Evolutionary conservation across 805 yeast species (phyloP).

Genomic region (Myxozyma monticola): DNA sequence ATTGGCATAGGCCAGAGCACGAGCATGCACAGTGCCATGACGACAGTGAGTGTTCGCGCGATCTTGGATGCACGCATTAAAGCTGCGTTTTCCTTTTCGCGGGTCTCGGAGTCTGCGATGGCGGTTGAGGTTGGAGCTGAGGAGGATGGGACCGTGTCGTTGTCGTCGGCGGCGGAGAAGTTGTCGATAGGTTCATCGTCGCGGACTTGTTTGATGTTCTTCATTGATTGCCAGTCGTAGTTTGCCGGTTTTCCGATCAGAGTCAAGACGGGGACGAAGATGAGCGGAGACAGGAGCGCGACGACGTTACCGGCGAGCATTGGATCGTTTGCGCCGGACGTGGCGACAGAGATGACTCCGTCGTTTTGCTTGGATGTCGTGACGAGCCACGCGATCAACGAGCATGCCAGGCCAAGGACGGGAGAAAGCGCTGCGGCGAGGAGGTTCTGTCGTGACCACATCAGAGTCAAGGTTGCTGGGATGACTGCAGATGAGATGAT

Average conservation of each 20-base stretch:
- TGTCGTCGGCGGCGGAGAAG: background rate
- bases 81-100: background rate
- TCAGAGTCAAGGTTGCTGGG: conserved; percentile 57
- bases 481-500: conserved; percentile 49
- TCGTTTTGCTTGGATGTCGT: conserved; percentile 58
- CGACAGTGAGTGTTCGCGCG: conserved; percentile 26
- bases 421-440: conserved; percentile 71
- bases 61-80: conserved; percentile 22
- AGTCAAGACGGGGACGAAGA: conserved; percentile 51
- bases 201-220: conserved; percentile 47
- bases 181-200: conserved; percentile 35
- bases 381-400: conserved; percentile 74
- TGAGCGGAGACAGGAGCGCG: conserved; percentile 52
- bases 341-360: conserved; percentile 44
- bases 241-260: conserved; percentile 49
- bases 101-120: background rate
- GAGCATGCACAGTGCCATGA: conserved; percentile 54
- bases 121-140: background rate
- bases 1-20: conserved; percentile 87
- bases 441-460: conserved; percentile 57
- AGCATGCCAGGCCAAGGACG: conserved; percentile 69
- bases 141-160: no score
- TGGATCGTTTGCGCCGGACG: conserved; percentile 82
- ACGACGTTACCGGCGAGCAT: conserved; percentile 69
- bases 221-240: conserved; percentile 54